Evolutionary conservation across 768 basidiomycete species (phyloP), one percentile per base, ranked within the genome.

Genomic region (Mycena crocata): DNA sequence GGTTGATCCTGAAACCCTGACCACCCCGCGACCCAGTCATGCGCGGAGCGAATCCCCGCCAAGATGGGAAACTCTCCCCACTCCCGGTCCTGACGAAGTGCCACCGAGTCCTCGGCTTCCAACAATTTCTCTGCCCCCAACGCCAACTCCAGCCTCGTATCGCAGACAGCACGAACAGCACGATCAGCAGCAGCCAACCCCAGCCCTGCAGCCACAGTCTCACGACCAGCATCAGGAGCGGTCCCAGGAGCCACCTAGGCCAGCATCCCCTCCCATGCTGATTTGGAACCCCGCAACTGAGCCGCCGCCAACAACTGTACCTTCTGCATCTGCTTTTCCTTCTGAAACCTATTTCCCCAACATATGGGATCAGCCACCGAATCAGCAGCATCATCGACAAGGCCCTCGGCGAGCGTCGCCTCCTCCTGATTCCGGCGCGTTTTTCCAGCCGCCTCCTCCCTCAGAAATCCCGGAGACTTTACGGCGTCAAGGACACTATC

Each of bases 231-330:
- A 66, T 24, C 57, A 71, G 24, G 57, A 54, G 51, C 39, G 73
- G 28, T 72, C 71, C 32, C 58, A 71, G 23, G 76, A 76, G 42
- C 84, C 80, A 34, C 76, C 71, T 44, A 86, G 84, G 21, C 86
- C 87, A 31, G 71, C 78, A 15, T 93, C 90, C 28, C 90, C 88
- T 58, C 90, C 89, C 1, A 83, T 91, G 77, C 72, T 91, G 39
- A 74, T 85, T n/a, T 95, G 94, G 93, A 93, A 95, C 78, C 89
- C 94, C 13, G 88, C 91, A 21, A 66, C 90, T 21, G 91, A 93
- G 67, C 92, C 93, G 0, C 95, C 95, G 5, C 93, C 95, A 5
- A 89, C 83, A 34, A 81, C 80, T 40, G 79, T 84, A 23, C 89
- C 89, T 23, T 76, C 86, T 64, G 71, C 78, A 0, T 86, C 83